phyloP scores from a whole-genome alignment of 2,329 filamentous ascomycete species.

The Fulvia fulva region DNA sequence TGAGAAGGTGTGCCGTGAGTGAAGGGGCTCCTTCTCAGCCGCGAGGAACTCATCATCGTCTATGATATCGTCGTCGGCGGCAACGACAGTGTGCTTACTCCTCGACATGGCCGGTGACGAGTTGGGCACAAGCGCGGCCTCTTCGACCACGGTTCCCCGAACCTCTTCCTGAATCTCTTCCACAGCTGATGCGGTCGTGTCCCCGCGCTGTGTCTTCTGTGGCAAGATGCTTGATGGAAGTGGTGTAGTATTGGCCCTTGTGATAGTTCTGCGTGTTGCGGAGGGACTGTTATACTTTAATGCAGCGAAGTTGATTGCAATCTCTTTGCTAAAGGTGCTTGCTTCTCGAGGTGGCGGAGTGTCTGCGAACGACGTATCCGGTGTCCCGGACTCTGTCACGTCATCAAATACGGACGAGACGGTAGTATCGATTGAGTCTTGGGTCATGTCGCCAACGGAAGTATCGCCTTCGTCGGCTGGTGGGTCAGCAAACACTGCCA shows the following conservation, averaged over 20 bases:
- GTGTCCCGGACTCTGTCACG: constrained; percentile 14
- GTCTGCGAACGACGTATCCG: constrained; percentile 26
- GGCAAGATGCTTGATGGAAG: constrained; percentile 5
- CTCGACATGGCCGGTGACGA: constrained; percentile 12
- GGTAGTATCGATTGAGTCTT: constrained; percentile 9
- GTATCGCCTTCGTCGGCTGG: constrained; percentile 1
- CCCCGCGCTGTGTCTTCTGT: not conserved
- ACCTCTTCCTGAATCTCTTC: not conserved
- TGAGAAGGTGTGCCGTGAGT: constrained; percentile 12
- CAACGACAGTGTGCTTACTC: not conserved
- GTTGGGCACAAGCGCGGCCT: constrained; percentile 8
- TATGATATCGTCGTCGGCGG: constrained; percentile 13
- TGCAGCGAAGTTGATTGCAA: constrained; percentile 22
- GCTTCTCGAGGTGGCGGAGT: constrained; percentile 5
- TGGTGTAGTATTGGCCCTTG: constrained; percentile 15
- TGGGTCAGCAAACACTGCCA: constrained; percentile 26
- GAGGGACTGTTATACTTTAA: constrained; percentile 15
- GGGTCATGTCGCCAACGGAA: constrained; percentile 8
- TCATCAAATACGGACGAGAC: constrained; percentile 11
- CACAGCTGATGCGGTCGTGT: not conserved
- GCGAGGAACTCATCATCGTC: constrained; percentile 25
- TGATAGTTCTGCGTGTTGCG: constrained; percentile 5
- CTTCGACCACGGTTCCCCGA: not conserved
- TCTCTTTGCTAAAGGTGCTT: constrained; percentile 24
- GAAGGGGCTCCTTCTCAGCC: constrained; percentile 17